phyloP scores from a whole-genome alignment of 345 rosid species.

The Hibiscus mutabilis region DNA sequence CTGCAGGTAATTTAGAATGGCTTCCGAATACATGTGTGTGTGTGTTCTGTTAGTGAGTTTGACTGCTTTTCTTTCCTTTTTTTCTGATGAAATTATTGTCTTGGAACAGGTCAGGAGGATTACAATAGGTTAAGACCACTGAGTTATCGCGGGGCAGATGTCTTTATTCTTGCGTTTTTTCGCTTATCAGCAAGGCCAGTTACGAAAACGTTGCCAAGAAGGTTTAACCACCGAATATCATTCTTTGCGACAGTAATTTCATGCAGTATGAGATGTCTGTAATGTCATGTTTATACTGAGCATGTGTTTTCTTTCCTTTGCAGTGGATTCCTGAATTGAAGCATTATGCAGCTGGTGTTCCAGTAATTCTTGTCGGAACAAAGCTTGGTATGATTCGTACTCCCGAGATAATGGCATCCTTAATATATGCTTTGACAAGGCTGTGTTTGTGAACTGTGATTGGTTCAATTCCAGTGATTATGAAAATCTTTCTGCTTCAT shows the following conservation, averaged over 20 bases:
- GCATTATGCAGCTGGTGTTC: conserved; percentile 40
- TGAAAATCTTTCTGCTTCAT: background rate
- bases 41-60: conserved; percentile 47
- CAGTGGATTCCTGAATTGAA: conserved; percentile 18
- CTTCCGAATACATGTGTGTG: conserved; percentile 26
- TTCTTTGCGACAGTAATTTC: background rate
- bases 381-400: background rate
- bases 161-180: conserved; percentile 3
- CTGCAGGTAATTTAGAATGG: conserved; percentile 61
- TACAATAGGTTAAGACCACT: conserved; percentile 14
- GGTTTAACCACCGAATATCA: background rate
- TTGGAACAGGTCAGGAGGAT: conserved; percentile 79
- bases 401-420: background rate
- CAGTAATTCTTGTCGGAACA: conserved; percentile 48
- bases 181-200: background rate
- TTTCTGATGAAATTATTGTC: conserved; percentile 3
- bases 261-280: background rate
- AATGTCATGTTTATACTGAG: background rate
- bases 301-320: background rate
- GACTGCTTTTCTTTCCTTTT: background rate
- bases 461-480: background rate
- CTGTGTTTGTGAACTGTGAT: background rate
- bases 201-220: background rate
- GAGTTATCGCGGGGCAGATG: background rate
- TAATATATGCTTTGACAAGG: too few relatives aligned